phyloP scores from a whole-genome alignment of 306 rosid species.

The Quercus ilex region DNA sequence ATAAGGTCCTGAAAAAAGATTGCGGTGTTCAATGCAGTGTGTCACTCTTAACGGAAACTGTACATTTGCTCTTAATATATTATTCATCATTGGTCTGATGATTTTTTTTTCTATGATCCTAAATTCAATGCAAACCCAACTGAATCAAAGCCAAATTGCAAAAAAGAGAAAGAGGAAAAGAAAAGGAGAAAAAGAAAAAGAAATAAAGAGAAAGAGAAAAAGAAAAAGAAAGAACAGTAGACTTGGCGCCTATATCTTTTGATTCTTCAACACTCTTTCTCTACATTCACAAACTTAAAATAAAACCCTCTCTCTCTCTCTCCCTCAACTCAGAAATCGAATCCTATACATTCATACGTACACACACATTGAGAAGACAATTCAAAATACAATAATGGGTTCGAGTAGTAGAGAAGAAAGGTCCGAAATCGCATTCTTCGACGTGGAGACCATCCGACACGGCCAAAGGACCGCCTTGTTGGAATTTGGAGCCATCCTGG shows the following conservation, averaged over 20 bases:
- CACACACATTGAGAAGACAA: not conserved
- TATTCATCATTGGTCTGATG: too few relatives aligned
- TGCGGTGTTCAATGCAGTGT: not conserved
- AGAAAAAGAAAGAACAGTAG: too few relatives aligned
- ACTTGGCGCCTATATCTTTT: constrained; percentile 13
- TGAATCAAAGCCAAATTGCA: too few relatives aligned
- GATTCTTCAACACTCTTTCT: not conserved
- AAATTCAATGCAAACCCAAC: too few relatives aligned
- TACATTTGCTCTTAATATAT: not conserved
- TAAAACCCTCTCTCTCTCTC: not conserved
- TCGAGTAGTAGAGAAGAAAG: constrained; percentile 42
- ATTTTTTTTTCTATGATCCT: too few relatives aligned
- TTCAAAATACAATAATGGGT: not conserved
- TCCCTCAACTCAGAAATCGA: too few relatives aligned
- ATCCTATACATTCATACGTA: not conserved
- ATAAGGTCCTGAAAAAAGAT: not conserved
- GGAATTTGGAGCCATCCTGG: constrained; percentile 87
- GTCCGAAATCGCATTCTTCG: constrained; percentile 85
- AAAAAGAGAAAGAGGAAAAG: not conserved
- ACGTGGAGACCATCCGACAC: constrained; percentile 69
- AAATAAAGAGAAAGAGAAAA: too few relatives aligned
- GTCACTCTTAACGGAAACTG: not conserved
- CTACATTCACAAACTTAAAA: not conserved
- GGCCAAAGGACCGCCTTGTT: constrained; percentile 54
- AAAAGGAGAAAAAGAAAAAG: not conserved